Evolutionary conservation across 1,284 basidiomycete species (phyloP).

Genomic region (Pulveroboletus sp.): DNA sequence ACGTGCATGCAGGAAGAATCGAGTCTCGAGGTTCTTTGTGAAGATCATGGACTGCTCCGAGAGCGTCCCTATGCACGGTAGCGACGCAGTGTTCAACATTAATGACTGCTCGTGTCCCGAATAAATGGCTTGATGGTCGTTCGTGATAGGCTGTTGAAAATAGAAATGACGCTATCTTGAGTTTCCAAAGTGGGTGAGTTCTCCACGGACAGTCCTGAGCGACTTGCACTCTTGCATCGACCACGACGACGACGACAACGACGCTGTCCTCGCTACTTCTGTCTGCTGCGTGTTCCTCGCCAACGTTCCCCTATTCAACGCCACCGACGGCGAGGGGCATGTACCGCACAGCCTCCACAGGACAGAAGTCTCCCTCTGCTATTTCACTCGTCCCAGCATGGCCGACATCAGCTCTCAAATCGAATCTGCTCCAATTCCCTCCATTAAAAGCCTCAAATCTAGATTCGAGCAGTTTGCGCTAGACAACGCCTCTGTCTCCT

Average conservation of each 20-base stretch:
- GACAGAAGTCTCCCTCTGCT: constrained; percentile 1
- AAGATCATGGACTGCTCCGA: too few species aligned
- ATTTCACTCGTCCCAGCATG: constrained; percentile 15
- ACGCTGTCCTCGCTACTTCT: background rate
- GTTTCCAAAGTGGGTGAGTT: constrained; percentile 16
- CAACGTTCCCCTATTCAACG: background rate
- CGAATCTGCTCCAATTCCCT: constrained; percentile 54
- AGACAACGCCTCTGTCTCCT: constrained; percentile 17
- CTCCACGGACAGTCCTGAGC: background rate
- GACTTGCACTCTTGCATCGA: background rate
- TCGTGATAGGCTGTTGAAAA: constrained; percentile 9
- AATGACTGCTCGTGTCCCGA: too few species aligned
- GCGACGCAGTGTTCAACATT: too few species aligned
- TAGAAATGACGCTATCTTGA: constrained; percentile 14
- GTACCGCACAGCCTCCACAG: constrained; percentile 11
- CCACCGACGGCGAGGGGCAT: background rate
- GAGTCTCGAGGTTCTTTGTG: too few species aligned
- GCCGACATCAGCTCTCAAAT: constrained; percentile 35
- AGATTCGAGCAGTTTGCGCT: constrained; percentile 55
- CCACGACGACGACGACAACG: constrained; percentile 11
- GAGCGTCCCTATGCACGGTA: too few species aligned
- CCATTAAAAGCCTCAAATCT: constrained; percentile 66
- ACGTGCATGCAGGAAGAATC: too few species aligned
- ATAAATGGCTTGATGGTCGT: background rate
- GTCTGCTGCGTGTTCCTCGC: background rate